Evolutionary conservation across 176 grass and related monocot species (phyloP), one percentile per base, ranked within the genome.

Genomic region (Leersia perrieri): DNA sequence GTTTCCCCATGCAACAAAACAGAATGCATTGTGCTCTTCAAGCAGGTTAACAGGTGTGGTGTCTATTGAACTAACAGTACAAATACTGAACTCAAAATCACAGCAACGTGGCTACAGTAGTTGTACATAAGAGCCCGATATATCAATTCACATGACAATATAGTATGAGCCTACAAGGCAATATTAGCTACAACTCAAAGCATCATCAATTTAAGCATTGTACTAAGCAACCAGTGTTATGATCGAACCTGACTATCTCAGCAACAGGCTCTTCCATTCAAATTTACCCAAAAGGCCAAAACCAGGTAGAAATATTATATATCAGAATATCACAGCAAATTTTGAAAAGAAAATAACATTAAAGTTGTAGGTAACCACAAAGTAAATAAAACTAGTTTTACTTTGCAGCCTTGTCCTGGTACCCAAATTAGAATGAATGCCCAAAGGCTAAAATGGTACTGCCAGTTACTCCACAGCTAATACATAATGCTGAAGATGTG

Each of bases 371-470:
- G 14, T 31, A 39, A 15, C n/a, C 41, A 63, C 32, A 69, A 69
- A 68, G 38, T 5, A 74, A 23, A 74, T 58, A 53, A 22, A 68
- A 75, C 6, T 60, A 4, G 8, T 31, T 72, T 80, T 51, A 16
- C 41, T 44, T 75, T 39, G 41, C 33, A 80, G 60, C 26, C 49
- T 67, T 61, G 4, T 74, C 36, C 22, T 30, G 10, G 31, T 61
- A 47, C 8, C 47, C 5, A 68, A 29, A 68, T 26, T n/a, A n/a
- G n/a, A n/a, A n/a, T n/a, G n/a, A n/a, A n/a, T n/a, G 63, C 70
- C 80, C 36, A 84, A 69, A 41, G 63, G 53, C 81, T 26, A 85
- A 75, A 63, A 76, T 70, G 63, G 49, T 23, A 42, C 32, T 73
- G 39, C 63, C 67, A 65, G 35, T 63, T 75, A 39, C 3, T 27